Percentiles rank a stretch among this genome's conserved stretches.
phyloP scores from a whole-genome alignment of 257 asterid genomes.

The Solanum bulbocastanum region DNA sequence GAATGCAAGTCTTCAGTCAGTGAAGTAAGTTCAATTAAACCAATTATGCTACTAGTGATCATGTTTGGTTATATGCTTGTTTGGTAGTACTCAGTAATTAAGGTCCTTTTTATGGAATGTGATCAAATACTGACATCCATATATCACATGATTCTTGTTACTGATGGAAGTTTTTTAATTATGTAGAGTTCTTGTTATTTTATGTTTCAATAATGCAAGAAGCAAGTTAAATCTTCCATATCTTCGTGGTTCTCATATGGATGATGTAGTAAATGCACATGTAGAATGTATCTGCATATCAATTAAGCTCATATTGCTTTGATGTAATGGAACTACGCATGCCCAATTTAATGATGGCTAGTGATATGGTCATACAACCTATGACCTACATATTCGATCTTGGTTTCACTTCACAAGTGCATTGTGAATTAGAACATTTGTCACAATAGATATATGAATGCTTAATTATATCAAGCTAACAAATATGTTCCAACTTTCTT shows the following conservation, averaged over 20 bases:
- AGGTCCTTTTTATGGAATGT: not conserved
- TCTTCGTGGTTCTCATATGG: not conserved
- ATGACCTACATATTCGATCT: not conserved
- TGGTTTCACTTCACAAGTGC: not conserved
- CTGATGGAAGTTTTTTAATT: not conserved
- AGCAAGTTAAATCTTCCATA: not conserved
- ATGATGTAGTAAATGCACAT: not conserved
- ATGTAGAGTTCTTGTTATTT: not conserved
- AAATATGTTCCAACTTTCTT: not conserved
- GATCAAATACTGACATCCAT: not conserved
- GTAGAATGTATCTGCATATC: not conserved
- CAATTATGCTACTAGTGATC: not conserved
- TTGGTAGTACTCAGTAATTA: not conserved
- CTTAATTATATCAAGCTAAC: not conserved
- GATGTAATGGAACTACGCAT: not conserved
- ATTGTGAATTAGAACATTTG: not conserved
- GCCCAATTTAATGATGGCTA: not conserved
- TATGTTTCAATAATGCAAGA: not conserved
- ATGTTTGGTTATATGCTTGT: not conserved
- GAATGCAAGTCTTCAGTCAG: conserved; percentile 9
- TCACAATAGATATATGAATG: not conserved
- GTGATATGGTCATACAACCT: not conserved
- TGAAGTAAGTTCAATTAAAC: conserved; percentile 19
- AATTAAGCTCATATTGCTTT: not conserved
- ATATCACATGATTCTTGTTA: not conserved